phyloP scores from a whole-genome alignment of 176 grass and related monocot genomes.

The Eragrostis curvula region DNA sequence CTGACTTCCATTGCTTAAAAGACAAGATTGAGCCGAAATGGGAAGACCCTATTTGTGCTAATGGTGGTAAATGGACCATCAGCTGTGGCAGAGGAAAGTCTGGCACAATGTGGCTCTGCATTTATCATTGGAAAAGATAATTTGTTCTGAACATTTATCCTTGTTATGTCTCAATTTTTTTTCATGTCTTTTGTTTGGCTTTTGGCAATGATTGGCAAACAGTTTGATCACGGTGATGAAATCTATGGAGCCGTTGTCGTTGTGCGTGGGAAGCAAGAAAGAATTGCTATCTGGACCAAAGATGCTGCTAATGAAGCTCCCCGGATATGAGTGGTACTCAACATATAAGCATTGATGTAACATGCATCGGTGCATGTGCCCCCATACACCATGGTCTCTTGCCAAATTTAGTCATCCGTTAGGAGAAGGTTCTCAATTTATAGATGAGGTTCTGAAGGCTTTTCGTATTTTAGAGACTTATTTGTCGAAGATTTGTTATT shows the following conservation, averaged over 20 bases:
- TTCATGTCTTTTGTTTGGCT: constrained; percentile 48
- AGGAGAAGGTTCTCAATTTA: background rate
- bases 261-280: constrained; percentile 83
- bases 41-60: constrained; percentile 95
- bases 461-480: background rate
- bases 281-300: constrained; percentile 93
- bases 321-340: constrained; percentile 70
- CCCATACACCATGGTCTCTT: background rate
- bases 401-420: background rate
- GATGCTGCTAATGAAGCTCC: constrained; percentile 91
- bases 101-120: constrained; percentile 86
- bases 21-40: constrained; percentile 96
- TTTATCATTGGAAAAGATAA: background rate
- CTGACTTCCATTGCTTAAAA: constrained; percentile 97
- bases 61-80: constrained; percentile 98
- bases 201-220: constrained; percentile 90
- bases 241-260: constrained; percentile 91
- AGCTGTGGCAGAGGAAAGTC: constrained; percentile 79
- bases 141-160: constrained; percentile 13
- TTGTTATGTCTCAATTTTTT: background rate
- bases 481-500: background rate
- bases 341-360: too few species aligned
- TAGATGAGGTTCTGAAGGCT: background rate
- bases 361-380: too few species aligned
- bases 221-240: constrained; percentile 96